Conservation (phyloP, 148 eudicot genomes). For the Euryodendron excelsum region DNA sequence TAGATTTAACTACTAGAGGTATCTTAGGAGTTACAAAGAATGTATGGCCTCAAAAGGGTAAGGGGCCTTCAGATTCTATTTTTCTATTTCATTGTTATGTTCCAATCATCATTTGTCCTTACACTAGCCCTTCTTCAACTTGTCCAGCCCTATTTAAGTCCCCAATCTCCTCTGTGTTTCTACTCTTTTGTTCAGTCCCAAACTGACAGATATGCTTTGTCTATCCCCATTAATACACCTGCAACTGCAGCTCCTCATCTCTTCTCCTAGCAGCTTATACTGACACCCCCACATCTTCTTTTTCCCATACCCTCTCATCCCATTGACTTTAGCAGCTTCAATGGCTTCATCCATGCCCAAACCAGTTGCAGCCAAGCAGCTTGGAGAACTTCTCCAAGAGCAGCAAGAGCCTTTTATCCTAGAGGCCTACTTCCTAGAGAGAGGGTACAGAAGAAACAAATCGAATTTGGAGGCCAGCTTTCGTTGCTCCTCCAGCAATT, state of each 20-base stretch:
- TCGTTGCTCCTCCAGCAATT: slow-evolving; percentile 21
- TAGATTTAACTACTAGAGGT: neutral
- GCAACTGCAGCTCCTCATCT: slow-evolving; percentile 1
- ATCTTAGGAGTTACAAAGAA: neutral
- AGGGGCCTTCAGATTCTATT: neutral
- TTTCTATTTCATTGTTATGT: neutral
- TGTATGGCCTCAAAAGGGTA: neutral
- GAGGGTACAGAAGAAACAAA: slow-evolving; percentile 35
- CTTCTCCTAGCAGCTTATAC: neutral
- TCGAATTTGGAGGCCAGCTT: slow-evolving; percentile 5
- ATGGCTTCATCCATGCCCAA: slow-evolving; percentile 38
- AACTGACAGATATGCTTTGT: slow-evolving; percentile 18
- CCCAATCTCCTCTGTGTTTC: neutral
- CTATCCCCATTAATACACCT: slow-evolving; percentile 8
- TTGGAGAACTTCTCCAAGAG: slow-evolving; percentile 54
- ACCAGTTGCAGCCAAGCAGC: slow-evolving; percentile 30
- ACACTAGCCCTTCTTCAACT: neutral
- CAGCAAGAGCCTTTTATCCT: slow-evolving; percentile 67
- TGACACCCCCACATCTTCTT: slow-evolving; percentile 1
- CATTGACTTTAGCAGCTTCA: neutral
- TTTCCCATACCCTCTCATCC: neutral
- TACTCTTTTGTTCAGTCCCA: slow-evolving; percentile 13
- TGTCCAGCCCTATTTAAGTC: slow-evolving; percentile 8
- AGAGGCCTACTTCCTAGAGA: slow-evolving; percentile 52
- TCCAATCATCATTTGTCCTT: neutral